Conservation (phyloP, 2,329 filamentous ascomycete species). For the Penicillium freii region DNA sequence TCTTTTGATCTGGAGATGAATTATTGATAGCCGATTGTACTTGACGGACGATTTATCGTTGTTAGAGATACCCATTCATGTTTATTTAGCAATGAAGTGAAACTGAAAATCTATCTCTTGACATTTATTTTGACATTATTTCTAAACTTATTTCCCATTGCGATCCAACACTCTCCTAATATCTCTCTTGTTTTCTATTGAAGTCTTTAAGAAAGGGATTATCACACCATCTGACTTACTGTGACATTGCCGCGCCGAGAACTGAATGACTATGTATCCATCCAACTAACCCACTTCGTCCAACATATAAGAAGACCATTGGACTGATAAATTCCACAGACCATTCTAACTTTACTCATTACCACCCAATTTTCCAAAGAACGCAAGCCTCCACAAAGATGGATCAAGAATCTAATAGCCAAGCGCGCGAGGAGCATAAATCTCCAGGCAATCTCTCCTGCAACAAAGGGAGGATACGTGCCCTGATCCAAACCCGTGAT, state of each 20-base stretch:
- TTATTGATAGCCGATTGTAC: background rate
- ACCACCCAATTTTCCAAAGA: background rate
- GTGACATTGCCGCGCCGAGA: background rate
- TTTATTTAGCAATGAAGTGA: background rate
- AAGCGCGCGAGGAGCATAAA: background rate
- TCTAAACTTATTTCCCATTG: background rate
- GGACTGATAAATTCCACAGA: too few relatives aligned
- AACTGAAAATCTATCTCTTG: background rate
- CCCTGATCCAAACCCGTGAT: background rate
- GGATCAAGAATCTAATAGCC: background rate
- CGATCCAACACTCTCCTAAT: background rate
- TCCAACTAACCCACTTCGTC: background rate
- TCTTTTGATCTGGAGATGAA: background rate
- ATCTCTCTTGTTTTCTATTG: background rate
- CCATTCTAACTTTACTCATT: background rate
- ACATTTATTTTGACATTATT: background rate
- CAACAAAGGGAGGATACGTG: background rate
- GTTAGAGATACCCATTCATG: conserved; percentile 5
- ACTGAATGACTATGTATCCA: too few relatives aligned
- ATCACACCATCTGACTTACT: background rate
- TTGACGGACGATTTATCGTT: background rate
- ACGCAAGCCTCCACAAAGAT: background rate
- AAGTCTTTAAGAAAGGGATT: too few relatives aligned
- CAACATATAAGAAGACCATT: background rate
- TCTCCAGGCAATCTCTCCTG: background rate